A percentile compares a stretch with the other conserved stretches of the same genome.
Evolutionary conservation across 78 protist genomes (phyloP).

Genomic region (Anaeramoeba flamelloides): DNA sequence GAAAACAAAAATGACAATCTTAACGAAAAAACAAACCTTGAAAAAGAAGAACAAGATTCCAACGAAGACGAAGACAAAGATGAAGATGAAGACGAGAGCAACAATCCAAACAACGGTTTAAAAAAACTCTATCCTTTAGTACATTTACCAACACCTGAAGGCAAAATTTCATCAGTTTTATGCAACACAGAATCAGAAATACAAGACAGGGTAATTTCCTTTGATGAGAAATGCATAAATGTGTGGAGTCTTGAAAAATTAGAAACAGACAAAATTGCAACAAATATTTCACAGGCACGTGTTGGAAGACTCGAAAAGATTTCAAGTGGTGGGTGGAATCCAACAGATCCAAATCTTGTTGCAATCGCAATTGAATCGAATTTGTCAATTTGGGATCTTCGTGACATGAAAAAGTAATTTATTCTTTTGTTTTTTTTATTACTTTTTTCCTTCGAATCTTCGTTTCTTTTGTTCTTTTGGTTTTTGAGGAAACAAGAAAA

Average conservation of each 20-base stretch:
- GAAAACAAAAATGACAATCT: neutral
- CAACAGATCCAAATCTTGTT: neutral
- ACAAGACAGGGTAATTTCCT: neutral
- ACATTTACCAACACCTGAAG: too few relatives aligned
- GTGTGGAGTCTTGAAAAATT: neutral
- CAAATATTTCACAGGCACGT: neutral
- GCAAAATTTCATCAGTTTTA: too few relatives aligned
- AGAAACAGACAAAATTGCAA: neutral
- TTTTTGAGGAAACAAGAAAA: too few relatives aligned
- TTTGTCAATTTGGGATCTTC: conserved; percentile 8
- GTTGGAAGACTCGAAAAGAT: neutral
- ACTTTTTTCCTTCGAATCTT: too few relatives aligned
- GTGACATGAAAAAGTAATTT: neutral
- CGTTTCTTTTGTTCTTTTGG: too few relatives aligned
- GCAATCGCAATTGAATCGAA: neutral
- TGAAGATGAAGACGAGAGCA: neutral
- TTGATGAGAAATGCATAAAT: neutral
- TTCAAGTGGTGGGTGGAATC: neutral
- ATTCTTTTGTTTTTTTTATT: neutral
- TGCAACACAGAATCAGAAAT: neutral
- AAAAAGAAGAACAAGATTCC: neutral
- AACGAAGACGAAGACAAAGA: neutral
- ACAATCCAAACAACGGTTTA: neutral
- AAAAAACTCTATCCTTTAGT: too few relatives aligned
- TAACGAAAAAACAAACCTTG: neutral